Percentiles rank a stretch among this genome's conserved stretches.
phyloP scores from a whole-genome alignment of 176 grass and related monocot genomes.

The Olyra latifolia region DNA sequence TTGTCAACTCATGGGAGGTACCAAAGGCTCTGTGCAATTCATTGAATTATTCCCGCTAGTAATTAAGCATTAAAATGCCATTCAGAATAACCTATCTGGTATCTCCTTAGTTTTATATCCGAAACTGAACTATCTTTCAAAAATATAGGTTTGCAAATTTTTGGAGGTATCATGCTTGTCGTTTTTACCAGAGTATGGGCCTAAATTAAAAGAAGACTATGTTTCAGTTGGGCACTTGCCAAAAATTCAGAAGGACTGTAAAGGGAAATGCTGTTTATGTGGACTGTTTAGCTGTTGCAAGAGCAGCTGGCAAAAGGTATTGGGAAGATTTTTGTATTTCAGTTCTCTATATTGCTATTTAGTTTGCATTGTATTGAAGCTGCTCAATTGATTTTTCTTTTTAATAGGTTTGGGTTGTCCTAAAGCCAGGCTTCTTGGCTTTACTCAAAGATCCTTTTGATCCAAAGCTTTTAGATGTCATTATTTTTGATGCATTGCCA shows the following conservation, averaged over 20 bases:
- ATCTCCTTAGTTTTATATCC: constrained; percentile 22
- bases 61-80: constrained; percentile 21
- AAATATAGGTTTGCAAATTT: constrained; percentile 89
- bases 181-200: constrained; percentile 93
- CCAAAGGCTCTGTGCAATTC: constrained; percentile 8
- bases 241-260: constrained; percentile 72
- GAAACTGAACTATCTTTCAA: constrained; percentile 17
- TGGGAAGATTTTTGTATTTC: neutral
- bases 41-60: neutral
- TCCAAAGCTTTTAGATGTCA: constrained; percentile 90
- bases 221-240: constrained; percentile 90
- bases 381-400: constrained; percentile 35
- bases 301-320: constrained; percentile 96
- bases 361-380: constrained; percentile 27
- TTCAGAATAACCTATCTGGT: neutral
- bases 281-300: constrained; percentile 83
- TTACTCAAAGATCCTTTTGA: constrained; percentile 93
- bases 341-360: constrained; percentile 28
- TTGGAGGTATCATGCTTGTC: constrained; percentile 94
- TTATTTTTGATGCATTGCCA: constrained; percentile 91
- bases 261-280: constrained; percentile 66
- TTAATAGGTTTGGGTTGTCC: constrained; percentile 84
- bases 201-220: constrained; percentile 95
- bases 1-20: constrained; percentile 97
- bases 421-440: constrained; percentile 96